phyloP scores from a whole-genome alignment of 257 asterid genomes.

The Verbascum thapsus region DNA sequence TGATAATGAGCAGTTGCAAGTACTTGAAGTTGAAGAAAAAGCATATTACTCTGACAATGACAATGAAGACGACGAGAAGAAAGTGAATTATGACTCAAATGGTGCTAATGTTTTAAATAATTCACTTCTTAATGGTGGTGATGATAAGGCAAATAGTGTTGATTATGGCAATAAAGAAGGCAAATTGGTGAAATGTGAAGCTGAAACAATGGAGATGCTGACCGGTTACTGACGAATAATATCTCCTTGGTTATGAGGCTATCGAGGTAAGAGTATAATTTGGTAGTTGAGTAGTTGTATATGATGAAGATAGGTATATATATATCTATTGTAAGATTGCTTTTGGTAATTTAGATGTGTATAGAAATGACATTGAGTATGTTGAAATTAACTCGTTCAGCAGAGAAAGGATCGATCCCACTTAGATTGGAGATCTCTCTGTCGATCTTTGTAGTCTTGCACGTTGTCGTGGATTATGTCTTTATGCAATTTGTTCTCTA shows the following conservation, averaged over 20 bases:
- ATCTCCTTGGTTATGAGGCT: neutral
- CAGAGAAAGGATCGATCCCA: neutral
- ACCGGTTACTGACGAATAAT: slow-evolving; percentile 32
- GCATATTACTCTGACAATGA: slow-evolving; percentile 27
- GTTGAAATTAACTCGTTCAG: slow-evolving; percentile 6
- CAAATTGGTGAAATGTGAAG: slow-evolving; percentile 46
- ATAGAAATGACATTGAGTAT: slow-evolving; percentile 32
- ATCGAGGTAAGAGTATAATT: slow-evolving; percentile 25
- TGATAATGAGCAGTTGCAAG: slow-evolving; percentile 42
- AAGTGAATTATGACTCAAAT: slow-evolving; percentile 23
- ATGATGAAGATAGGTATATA: slow-evolving; percentile 36
- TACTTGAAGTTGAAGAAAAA: slow-evolving; percentile 37
- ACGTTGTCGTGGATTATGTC: slow-evolving; percentile 24
- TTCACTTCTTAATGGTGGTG: slow-evolving; percentile 27
- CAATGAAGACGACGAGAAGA: slow-evolving; percentile 35
- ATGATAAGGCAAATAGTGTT: slow-evolving; percentile 19
- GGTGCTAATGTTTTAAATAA: slow-evolving; percentile 23
- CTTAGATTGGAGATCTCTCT: slow-evolving; percentile 5
- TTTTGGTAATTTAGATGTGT: slow-evolving; percentile 40
- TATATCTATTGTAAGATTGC: slow-evolving; percentile 33
- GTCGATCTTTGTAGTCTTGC: slow-evolving; percentile 4
- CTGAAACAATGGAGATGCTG: slow-evolving; percentile 40
- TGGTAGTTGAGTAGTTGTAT: slow-evolving; percentile 43
- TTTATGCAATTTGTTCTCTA: slow-evolving; percentile 7
- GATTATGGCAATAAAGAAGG: slow-evolving; percentile 39